Evolutionary conservation across 1,284 basidiomycete species (phyloP).

Genomic region (Singerocomus inundabilis): DNA sequence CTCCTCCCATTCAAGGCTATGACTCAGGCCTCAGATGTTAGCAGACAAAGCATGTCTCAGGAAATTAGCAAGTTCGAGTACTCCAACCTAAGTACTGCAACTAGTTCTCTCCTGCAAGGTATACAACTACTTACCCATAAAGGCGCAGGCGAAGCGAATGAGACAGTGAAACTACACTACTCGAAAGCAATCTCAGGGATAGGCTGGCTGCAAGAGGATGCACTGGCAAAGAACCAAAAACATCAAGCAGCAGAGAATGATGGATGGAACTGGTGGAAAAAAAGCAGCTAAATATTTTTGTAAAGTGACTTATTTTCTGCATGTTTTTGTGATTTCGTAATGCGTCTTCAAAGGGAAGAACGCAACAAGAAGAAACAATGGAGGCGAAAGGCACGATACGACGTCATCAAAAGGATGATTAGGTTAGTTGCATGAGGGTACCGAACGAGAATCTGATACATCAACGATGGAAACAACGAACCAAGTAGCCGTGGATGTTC

Average conservation of each 20-base stretch:
- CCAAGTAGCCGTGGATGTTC: slow-evolving; percentile 31
- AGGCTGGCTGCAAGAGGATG: slow-evolving; percentile 4
- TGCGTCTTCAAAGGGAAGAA: slow-evolving; percentile 31
- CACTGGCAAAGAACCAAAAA: slow-evolving; percentile 33
- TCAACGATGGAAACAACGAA: slow-evolving; percentile 30
- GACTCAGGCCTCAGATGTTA: too few species aligned
- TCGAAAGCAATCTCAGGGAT: slow-evolving; percentile 14
- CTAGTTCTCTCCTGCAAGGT: slow-evolving; percentile 13
- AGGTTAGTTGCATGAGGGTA: slow-evolving; percentile 37
- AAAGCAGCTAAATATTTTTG: slow-evolving; percentile 43
- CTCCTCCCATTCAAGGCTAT: too few species aligned
- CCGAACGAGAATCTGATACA: slow-evolving; percentile 35
- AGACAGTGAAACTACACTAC: slow-evolving; percentile 26
- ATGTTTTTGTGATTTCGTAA: slow-evolving; percentile 49
- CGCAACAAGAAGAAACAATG: slow-evolving; percentile 39
- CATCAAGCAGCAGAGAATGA: slow-evolving; percentile 14
- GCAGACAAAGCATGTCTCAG: slow-evolving; percentile 4
- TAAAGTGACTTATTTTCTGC: slow-evolving; percentile 43
- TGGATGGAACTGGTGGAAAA: slow-evolving; percentile 21
- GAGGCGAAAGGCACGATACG: slow-evolving; percentile 26
- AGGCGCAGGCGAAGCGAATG: slow-evolving; percentile 22
- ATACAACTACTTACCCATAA: slow-evolving; percentile 48
- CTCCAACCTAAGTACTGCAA: slow-evolving; percentile 21
- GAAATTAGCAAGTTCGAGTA: slow-evolving; percentile 16
- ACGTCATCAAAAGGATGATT: slow-evolving; percentile 35